Evolutionary conservation across 2,329 filamentous ascomycete genomes (phyloP).

Genomic region (Curvularia sp.): DNA sequence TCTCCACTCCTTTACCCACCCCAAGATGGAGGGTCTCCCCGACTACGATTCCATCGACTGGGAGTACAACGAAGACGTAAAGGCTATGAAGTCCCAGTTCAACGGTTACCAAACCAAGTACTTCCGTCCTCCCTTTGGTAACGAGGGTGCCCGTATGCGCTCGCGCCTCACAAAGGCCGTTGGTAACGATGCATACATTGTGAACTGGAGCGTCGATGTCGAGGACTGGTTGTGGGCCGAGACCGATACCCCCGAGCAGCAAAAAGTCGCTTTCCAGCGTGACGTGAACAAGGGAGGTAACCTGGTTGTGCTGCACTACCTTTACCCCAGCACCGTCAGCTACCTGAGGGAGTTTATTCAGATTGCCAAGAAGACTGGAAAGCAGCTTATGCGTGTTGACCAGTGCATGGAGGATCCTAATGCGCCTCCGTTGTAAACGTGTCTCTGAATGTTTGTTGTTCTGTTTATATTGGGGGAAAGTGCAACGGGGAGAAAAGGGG

Average conservation of each 20-base stretch:
- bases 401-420: constrained; percentile 70
- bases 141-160: constrained; percentile 70
- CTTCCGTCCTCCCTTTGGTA: constrained; percentile 75
- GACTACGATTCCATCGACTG: constrained; percentile 64
- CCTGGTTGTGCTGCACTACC: constrained; percentile 73
- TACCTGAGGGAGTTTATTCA: constrained; percentile 71
- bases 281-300: constrained; percentile 69
- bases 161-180: constrained; percentile 63
- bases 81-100: constrained; percentile 54
- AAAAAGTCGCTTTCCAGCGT: constrained; percentile 69
- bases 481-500: neutral
- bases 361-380: constrained; percentile 68
- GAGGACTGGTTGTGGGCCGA: constrained; percentile 75
- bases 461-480: neutral
- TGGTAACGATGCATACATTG: constrained; percentile 61
- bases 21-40: constrained; percentile 67
- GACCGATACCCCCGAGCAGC: constrained; percentile 68
- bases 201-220: constrained; percentile 74
- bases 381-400: constrained; percentile 71
- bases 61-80: constrained; percentile 67
- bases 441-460: neutral
- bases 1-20: constrained; percentile 72
- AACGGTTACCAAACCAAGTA: constrained; percentile 56
- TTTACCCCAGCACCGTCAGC: constrained; percentile 68
- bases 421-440: constrained; percentile 52